A percentile compares a stretch with the other conserved stretches of the same genome.
Conservation (phyloP, 2,329 filamentous ascomycete species). For the Xylaria sp. region DNA sequence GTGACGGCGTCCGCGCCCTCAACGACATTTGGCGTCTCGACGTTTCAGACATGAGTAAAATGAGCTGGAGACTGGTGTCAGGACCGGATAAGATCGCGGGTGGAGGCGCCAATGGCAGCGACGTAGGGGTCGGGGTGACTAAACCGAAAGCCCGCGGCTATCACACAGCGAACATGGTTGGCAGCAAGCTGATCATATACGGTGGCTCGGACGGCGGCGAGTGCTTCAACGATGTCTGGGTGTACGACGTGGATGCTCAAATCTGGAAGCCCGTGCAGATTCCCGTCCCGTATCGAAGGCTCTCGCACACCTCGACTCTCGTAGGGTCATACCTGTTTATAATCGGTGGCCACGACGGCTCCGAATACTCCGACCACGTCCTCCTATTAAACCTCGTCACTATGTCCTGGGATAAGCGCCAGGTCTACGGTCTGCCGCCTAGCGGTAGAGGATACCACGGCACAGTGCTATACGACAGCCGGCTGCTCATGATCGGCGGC, state of each 20-base stretch:
- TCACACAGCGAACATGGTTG: slow-evolving; percentile 79
- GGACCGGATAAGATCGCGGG: slow-evolving; percentile 45
- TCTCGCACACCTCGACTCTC: slow-evolving; percentile 76
- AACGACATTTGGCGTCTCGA: slow-evolving; percentile 80
- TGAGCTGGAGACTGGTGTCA: slow-evolving; percentile 75
- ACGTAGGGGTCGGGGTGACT: slow-evolving; percentile 31
- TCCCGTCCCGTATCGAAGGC: slow-evolving; percentile 69
- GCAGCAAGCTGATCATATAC: slow-evolving; percentile 77
- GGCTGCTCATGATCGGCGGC: slow-evolving; percentile 72
- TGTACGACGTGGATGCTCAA: slow-evolving; percentile 74
- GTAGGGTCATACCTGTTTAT: slow-evolving; percentile 78
- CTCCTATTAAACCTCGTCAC: slow-evolving; percentile 76
- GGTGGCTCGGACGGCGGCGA: slow-evolving; percentile 77
- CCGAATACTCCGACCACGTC: slow-evolving; percentile 76
- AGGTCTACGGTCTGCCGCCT: slow-evolving; percentile 71
- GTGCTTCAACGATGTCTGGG: slow-evolving; percentile 79
- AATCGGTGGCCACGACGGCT: slow-evolving; percentile 75
- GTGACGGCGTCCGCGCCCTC: slow-evolving; percentile 75
- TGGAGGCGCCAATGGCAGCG: slow-evolving; percentile 35
- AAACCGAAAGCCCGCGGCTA: slow-evolving; percentile 74
- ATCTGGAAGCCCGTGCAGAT: slow-evolving; percentile 70
- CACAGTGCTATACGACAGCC: slow-evolving; percentile 72
- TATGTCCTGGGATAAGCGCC: slow-evolving; percentile 77
- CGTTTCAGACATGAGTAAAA: slow-evolving; percentile 72
- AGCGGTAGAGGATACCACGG: slow-evolving; percentile 75